A percentile compares a stretch with the other conserved stretches of the same genome.
Evolutionary conservation across 108 stramenopile genomes (phyloP).

Genomic region (Epipyxis sp.): DNA sequence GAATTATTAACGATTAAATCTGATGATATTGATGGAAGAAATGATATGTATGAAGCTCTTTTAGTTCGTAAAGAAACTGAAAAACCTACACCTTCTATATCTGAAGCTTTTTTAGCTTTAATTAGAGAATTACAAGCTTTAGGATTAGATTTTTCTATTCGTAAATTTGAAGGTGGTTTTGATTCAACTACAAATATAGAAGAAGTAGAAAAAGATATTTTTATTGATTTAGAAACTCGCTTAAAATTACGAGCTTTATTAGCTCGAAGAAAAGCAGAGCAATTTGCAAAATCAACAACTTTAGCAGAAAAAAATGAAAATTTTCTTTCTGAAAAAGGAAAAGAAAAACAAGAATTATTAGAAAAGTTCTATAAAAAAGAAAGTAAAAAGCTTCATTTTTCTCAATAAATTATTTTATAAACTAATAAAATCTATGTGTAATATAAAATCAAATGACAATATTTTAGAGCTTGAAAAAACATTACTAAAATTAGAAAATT

Average conservation of each 20-base stretch:
- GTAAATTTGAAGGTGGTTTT: constrained; percentile 8
- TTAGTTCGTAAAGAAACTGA: constrained; percentile 7
- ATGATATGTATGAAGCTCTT: constrained; percentile 27
- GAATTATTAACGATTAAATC: constrained; percentile 30
- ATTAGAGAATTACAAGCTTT: constrained; percentile 26
- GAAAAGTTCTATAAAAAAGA: constrained; percentile 22
- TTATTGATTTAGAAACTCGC: constrained; percentile 17
- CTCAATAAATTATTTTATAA: constrained; percentile 20
- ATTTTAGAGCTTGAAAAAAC: constrained; percentile 8
- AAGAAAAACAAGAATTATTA: too few species aligned
- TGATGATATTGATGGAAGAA: constrained; percentile 32
- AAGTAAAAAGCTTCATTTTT: constrained; percentile 21
- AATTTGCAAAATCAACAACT: background rate
- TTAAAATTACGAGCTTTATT: constrained; percentile 29
- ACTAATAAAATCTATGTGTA: too few species aligned
- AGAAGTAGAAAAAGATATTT: constrained; percentile 26
- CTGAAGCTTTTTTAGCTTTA: constrained; percentile 27
- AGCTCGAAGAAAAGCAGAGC: constrained; percentile 17
- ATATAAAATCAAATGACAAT: too few species aligned
- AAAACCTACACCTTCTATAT: constrained; percentile 25
- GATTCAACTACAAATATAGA: too few species aligned
- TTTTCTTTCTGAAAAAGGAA: constrained; percentile 20
- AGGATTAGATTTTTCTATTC: constrained; percentile 27
- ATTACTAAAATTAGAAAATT: constrained; percentile 20
- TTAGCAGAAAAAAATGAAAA: constrained; percentile 19